Evolutionary conservation across 2,329 filamentous ascomycete genomes (phyloP), one percentile per base, ranked within the genome.

Genomic region (Tolypocladium paradoxum): DNA sequence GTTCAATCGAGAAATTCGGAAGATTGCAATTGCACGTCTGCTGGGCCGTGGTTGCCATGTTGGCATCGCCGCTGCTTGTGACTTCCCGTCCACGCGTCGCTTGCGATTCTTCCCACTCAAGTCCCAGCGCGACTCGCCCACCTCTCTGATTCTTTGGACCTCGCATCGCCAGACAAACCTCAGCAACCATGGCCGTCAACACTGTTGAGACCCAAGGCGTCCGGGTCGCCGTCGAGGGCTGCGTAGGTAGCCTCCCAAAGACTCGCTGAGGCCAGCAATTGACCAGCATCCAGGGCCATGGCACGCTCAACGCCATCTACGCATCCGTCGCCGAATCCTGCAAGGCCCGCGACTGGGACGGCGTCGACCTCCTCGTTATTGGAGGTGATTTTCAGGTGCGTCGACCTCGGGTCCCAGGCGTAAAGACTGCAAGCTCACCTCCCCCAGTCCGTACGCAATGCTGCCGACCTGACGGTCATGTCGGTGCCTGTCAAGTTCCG

Each of bases 351-450:
- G 79, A 79, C 27, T 96, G 92, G 91, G 76, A 87, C 58, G 82
- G 79, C 35, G 83, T 97, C 33, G 93, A 99, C 67, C 72, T 96
- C 12, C 73, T 99, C 60, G 95, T 99, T 63, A 96, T 99, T 62
- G 90, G 92, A 53, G 93, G 93, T 31, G 93, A 99, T 66, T 99
- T 99, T 60, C 90, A 96, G 75, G 87, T 87, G 71, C 35, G 65
- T 57, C 12, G 12, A 20, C 31, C 31, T 27, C 38, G 3, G 7
- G n/a, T 33, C 18, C 27, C 43, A 12, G 27, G 27, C 24, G 27
- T 12, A 2, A 12, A 9, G 27, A 18, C 18, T 11, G 4, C 20
- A 4, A 11, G 43, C 43, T 47, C 18, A 47, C 18, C 43, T 22
- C 16, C 24, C 29, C 18, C 57, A 90, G 85, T 85, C 93, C 43